Conservation (phyloP, 331 rosid genomes). For the Erythrophleum ivorense region DNA sequence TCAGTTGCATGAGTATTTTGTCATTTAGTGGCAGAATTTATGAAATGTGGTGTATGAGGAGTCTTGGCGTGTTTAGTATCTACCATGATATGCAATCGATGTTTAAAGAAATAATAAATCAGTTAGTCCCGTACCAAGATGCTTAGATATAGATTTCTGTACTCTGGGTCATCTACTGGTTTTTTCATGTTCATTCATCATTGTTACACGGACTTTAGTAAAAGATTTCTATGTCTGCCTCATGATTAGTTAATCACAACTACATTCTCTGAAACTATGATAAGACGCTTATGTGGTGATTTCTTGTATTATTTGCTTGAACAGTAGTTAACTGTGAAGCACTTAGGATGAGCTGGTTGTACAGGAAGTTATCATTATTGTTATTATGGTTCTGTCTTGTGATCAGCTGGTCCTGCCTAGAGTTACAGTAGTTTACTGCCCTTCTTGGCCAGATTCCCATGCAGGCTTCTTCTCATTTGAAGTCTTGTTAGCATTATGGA, state of each 20-base stretch:
- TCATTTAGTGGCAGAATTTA: conserved; percentile 28
- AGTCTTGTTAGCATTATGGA: conserved; percentile 59
- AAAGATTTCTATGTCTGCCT: neutral
- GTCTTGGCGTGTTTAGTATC: too few species aligned
- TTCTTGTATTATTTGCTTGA: conserved; percentile 4
- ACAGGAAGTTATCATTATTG: conserved; percentile 17
- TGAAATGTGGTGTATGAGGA: neutral
- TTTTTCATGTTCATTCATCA: neutral
- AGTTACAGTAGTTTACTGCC: neutral
- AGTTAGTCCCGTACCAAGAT: too few species aligned
- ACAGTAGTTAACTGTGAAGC: neutral
- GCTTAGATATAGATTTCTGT: neutral
- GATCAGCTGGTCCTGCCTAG: conserved; percentile 15
- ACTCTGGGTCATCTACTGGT: neutral
- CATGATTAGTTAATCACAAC: neutral
- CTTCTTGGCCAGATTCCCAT: conserved; percentile 27
- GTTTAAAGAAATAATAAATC: too few species aligned
- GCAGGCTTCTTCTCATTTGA: conserved; percentile 39
- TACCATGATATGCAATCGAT: too few species aligned
- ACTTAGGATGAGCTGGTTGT: neutral
- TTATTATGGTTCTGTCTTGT: conserved; percentile 6
- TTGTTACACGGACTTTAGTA: too few species aligned
- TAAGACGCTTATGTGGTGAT: neutral
- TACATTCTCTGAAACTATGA: conserved; percentile 9
- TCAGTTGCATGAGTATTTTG: conserved; percentile 36